phyloP scores from a whole-genome alignment of 1,284 basidiomycete genomes.

The Boletus mariae region DNA sequence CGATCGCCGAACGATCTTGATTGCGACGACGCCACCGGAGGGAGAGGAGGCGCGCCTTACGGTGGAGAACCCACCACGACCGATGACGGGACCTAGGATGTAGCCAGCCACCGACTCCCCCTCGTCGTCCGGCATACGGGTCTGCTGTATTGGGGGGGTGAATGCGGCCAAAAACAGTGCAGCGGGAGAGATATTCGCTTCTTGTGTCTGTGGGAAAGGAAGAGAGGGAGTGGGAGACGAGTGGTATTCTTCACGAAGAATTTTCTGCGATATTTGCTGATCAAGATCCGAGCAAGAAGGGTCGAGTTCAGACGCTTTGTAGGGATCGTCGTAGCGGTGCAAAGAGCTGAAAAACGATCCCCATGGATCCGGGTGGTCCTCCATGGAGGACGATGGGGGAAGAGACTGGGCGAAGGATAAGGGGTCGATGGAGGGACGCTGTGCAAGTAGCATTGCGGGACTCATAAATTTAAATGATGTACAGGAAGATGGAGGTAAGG shows the following conservation, averaged over 20 bases:
- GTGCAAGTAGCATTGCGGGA: slow-evolving; percentile 6
- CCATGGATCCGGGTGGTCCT: slow-evolving; percentile 15
- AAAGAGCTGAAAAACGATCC: slow-evolving; percentile 1
- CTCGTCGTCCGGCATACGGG: slow-evolving; percentile 50
- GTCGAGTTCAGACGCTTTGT: not conserved
- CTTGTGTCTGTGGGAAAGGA: slow-evolving; percentile 12
- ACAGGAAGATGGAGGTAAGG: not conserved
- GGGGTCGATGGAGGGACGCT: slow-evolving; percentile 1
- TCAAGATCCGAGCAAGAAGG: slow-evolving; percentile 25
- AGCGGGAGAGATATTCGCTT: slow-evolving; percentile 57
- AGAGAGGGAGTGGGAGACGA: not conserved
- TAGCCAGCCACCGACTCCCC: slow-evolving; percentile 66
- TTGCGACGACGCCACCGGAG: slow-evolving; percentile 70
- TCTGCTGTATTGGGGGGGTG: slow-evolving; percentile 33
- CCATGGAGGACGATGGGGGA: slow-evolving; percentile 1
- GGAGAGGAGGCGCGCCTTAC: slow-evolving; percentile 71
- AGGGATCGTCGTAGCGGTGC: slow-evolving; percentile 3
- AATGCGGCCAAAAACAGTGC: slow-evolving; percentile 78
- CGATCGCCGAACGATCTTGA: slow-evolving; percentile 73
- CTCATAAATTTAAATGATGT: not conserved
- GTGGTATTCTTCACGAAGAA: slow-evolving; percentile 13
- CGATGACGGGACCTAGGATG: slow-evolving; percentile 74
- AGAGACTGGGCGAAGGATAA: slow-evolving; percentile 9
- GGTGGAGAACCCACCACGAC: slow-evolving; percentile 83
- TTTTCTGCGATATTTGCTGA: slow-evolving; percentile 22